Evolutionary conservation across 2,329 filamentous ascomycete species (phyloP), one percentile per base, ranked within the genome.

Genomic region (Cercospora beticola): DNA sequence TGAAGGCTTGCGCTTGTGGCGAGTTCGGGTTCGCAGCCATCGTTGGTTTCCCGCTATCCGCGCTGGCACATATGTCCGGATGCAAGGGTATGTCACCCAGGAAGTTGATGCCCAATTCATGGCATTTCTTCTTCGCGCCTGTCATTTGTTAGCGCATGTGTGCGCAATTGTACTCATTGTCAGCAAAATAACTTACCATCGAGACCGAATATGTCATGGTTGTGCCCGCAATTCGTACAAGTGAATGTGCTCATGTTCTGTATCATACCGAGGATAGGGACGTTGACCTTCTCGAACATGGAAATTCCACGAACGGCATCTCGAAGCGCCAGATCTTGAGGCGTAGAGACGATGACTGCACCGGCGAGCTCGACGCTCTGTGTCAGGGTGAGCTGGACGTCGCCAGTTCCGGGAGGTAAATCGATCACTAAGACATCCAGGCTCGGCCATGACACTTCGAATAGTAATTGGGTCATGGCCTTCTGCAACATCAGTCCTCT

Each of bases 401-500:
- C 95, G 26, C 95, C 95, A 0, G 95, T 99, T 2, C 95, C 95
- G 0, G 95, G 95, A 0, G 95, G 95, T 60, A 99, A 82, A 78
- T 99, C 95, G 2, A 99, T 83, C 3, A 99, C 90, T 0, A 99
- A 84, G 2, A 98, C 82, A 78, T 99, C 95, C 2, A 99, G 83
- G 12, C 89, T 90, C 14, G 90, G 92, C 95, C 95, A 99, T 64
- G 95, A 91, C 0, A 99, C 95, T 74, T 97, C 93, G 78, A 97
- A 94, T 7, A 99, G 86, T 5, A 99, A 88, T 78, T 99, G 95
- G 74, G 97, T 94, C 72, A 99, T 86, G 0, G 95, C 95, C 78
- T 98, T 99, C 86, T 97, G 96, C 14, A 98, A 92, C 94, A 99
- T 97, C 2, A 97, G 86, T 0, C 95, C 95, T 62, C 95, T 89